phyloP scores from a whole-genome alignment of 2,329 filamentous ascomycete species.

The Claviceps quebecensis region DNA sequence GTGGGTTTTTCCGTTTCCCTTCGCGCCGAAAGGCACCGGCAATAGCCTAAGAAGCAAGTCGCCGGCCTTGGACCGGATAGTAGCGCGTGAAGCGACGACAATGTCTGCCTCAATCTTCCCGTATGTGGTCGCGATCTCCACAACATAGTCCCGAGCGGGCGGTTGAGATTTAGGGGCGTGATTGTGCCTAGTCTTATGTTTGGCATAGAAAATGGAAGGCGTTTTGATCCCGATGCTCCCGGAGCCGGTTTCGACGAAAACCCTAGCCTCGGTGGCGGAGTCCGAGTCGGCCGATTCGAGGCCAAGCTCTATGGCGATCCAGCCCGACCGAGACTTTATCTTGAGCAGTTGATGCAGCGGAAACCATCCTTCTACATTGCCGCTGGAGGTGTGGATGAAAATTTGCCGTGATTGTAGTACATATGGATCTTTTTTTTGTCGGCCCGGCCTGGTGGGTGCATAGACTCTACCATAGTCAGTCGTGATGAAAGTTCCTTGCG shows the following conservation, averaged over 20 bases:
- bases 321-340: constrained; percentile 30
- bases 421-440: constrained; percentile 19
- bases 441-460: constrained; percentile 11
- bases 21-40: constrained; percentile 28
- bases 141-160: background rate
- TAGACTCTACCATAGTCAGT: constrained; percentile 22
- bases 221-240: background rate
- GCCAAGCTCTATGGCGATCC: constrained; percentile 12
- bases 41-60: constrained; percentile 19
- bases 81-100: constrained; percentile 24
- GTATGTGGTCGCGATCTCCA: background rate
- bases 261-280: background rate
- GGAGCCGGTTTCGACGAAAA: background rate
- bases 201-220: background rate
- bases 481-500: constrained; percentile 16
- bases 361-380: constrained; percentile 32
- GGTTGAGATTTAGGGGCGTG: background rate
- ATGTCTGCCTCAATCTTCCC: constrained; percentile 15
- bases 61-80: constrained; percentile 27
- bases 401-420: constrained; percentile 28
- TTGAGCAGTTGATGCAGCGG: constrained; percentile 35
- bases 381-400: constrained; percentile 28
- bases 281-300: background rate
- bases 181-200: no score
- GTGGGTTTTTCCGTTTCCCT: constrained; percentile 10